phyloP scores from a whole-genome alignment of 1,284 basidiomycete species.

The Microbotryomycetes sp. region DNA sequence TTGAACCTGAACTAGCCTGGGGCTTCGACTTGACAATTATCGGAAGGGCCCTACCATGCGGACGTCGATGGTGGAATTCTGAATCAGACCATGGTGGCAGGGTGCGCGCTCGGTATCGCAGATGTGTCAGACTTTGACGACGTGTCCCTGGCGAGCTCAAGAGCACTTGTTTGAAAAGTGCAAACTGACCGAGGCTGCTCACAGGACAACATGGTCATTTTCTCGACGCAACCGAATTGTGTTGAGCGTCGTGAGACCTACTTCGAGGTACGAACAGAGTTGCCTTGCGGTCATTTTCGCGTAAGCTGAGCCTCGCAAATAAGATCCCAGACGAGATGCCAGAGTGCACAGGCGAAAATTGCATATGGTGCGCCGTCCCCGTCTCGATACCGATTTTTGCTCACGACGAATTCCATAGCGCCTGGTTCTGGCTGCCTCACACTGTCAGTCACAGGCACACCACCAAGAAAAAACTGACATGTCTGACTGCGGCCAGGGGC shows the following conservation, averaged over 20 bases:
- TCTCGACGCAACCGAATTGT: neutral
- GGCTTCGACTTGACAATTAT: neutral
- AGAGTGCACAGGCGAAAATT: neutral
- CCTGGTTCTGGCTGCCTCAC: neutral
- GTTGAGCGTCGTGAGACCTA: neutral
- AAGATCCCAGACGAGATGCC: neutral
- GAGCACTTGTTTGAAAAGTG: neutral
- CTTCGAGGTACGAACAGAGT: neutral
- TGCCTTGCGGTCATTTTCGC: neutral
- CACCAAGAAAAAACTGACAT: neutral
- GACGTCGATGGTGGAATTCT: neutral
- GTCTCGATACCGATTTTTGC: no score
- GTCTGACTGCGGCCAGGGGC: neutral
- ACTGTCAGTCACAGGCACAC: no score
- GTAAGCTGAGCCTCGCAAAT: neutral
- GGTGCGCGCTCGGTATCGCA: neutral
- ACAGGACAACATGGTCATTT: neutral
- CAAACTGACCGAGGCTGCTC: no score
- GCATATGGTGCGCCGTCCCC: neutral
- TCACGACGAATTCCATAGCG: no score
- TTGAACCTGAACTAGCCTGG: neutral
- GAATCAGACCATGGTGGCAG: neutral
- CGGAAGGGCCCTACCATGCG: neutral
- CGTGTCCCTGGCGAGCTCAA: neutral
- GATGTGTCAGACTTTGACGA: neutral